phyloP scores from a whole-genome alignment of 2,329 filamentous ascomycete species.

The Cryphonectria naterciae region DNA sequence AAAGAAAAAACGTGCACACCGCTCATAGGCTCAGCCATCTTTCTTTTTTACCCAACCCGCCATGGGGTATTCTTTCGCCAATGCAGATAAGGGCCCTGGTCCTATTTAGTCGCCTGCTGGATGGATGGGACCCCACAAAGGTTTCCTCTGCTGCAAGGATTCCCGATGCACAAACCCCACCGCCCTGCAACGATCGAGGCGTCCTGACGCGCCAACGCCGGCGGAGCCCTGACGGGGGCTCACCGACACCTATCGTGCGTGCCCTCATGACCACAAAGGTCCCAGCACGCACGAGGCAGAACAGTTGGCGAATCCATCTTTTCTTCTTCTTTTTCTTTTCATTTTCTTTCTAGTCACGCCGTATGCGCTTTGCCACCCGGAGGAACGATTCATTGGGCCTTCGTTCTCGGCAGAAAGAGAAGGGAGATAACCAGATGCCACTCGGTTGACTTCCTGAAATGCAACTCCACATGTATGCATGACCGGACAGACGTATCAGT shows the following conservation, averaged over 20 bases:
- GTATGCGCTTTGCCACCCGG: conserved; percentile 12
- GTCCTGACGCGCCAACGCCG: conserved; percentile 18
- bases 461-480: conserved; percentile 2
- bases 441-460: neutral
- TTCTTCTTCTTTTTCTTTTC: neutral
- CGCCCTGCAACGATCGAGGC: conserved; percentile 22
- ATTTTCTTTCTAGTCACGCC: conserved; percentile 17
- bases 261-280: conserved; percentile 25
- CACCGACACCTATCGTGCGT: conserved; percentile 27
- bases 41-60: neutral
- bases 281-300: neutral
- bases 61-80: conserved; percentile 20
- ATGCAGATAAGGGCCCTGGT: conserved; percentile 26
- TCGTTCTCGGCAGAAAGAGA: neutral
- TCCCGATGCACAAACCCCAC: conserved; percentile 19
- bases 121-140: conserved; percentile 15
- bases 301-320: conserved; percentile 4
- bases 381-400: neutral
- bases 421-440: conserved; percentile 1
- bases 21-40: conserved; percentile 24
- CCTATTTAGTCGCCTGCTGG: conserved; percentile 4
- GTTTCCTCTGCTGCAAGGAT: conserved; percentile 16
- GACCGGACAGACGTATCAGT: conserved; percentile 1
- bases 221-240: conserved; percentile 24
- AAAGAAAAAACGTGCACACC: conserved; percentile 27